Evolutionary conservation across 805 yeast species (phyloP), one percentile per base, ranked within the genome.

Genomic region (Kazachstania africana): DNA sequence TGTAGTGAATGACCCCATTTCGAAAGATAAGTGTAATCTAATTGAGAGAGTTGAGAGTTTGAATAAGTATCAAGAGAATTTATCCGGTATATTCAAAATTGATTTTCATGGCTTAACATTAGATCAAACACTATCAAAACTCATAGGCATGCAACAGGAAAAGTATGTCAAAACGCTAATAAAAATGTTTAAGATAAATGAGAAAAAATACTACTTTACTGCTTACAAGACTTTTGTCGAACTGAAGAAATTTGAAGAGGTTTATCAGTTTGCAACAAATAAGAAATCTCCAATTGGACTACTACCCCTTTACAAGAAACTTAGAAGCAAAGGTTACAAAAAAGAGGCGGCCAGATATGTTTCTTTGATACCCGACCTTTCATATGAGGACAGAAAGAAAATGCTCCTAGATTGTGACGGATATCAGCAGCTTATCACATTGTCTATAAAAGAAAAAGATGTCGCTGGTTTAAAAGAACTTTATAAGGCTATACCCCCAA

Each of bases 251-350:
- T 77, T 72, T 58, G 74, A 70, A 13, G 72, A 68, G 24, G 49
- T 82, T 19, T 66, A 63, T 40, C 66, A 69, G 19, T 67, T 74
- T 44, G 68, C 75, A 0, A 61, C 57, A 3, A 48, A 53, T 8
- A 63, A 60, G 27, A 76, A 71, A 38, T 72, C 91, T 0, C 79
- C 82, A 0, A 79, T 84, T 26, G 85, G 88, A 0, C 77, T 76
- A 36, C 66, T 64, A 37, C 75, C 78, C 1, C 75, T 84, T 40
- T 79, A 63, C 34, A 59, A 66, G 12, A 68, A 70, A 24, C 65
- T 77, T 24, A 44, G 68, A 25, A 63, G 62, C 33, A 60, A 66
- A 4, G 80, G 75, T 0, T 76, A 77, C 20, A 56, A 63, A 24
- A 59, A 70, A 15, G 75, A 75, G 29, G 82, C 88, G 1, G 65